These are phyloP conservation scores for Rosa multiflora DNA, from an alignment of 306 rosid species.

Conservation along the genomic window DNA sequence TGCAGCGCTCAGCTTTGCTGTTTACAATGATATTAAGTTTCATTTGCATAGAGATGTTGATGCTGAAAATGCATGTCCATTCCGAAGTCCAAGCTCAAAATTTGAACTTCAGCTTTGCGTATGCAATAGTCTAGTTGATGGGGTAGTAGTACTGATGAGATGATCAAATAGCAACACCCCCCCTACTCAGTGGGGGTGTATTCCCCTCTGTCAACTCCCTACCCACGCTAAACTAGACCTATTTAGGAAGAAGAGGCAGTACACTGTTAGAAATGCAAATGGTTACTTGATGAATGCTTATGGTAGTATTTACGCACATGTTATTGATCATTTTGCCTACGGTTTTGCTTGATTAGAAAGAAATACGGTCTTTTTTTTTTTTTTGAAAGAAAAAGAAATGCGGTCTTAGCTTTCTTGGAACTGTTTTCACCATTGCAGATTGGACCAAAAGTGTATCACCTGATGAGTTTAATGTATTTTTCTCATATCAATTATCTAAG, in stretches of 20 bases:
- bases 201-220: not conserved
- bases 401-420: not conserved
- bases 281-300: not conserved
- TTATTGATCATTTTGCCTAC: not conserved
- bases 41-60: not conserved
- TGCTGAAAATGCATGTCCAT: not conserved
- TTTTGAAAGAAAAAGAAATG: not conserved
- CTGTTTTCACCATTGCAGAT: constrained; percentile 3
- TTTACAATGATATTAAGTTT: not conserved
- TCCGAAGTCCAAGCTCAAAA: not conserved
- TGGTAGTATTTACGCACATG: not conserved
- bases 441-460: constrained; percentile 18
- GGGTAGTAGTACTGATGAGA: not conserved
- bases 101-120: not conserved
- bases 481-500: constrained; percentile 17
- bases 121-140: not conserved
- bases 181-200: not conserved
- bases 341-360: not conserved
- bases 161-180: not conserved
- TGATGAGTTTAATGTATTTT: not conserved
- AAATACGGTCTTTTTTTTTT: not conserved
- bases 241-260: not conserved
- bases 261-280: not conserved
- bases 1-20: not conserved
- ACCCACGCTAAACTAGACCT: not conserved